Percentiles rank a stretch among this genome's conserved stretches.
Conservation (phyloP, 2,329 filamentous ascomycete genomes). For the Xylariaceae sp. region DNA sequence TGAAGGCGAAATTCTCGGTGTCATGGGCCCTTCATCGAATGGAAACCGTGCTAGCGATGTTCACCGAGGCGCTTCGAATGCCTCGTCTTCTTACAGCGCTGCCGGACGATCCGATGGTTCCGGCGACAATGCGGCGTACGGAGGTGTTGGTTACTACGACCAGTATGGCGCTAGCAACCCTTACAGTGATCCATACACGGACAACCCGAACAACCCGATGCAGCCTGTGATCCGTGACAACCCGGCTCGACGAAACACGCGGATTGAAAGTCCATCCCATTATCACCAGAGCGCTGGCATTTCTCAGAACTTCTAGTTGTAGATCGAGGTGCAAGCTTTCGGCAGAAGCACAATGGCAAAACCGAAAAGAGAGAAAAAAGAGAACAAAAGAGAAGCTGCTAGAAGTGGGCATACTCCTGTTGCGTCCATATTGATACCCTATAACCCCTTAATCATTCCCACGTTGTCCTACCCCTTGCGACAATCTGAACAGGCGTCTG, state of each 20-base stretch:
- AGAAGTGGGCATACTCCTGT: slow-evolving; percentile 2
- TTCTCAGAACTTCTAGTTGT: slow-evolving; percentile 81
- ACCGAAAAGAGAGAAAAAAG: background rate
- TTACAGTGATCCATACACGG: slow-evolving; percentile 54
- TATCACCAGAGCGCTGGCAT: slow-evolving; percentile 92
- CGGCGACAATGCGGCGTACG: slow-evolving; percentile 47
- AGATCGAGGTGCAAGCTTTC: background rate
- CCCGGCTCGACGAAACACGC: slow-evolving; percentile 82
- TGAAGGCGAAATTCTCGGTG: slow-evolving; percentile 80
- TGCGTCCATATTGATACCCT: slow-evolving; percentile 15
- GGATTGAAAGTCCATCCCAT: slow-evolving; percentile 85
- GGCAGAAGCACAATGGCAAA: background rate
- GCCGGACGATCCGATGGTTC: slow-evolving; percentile 68
- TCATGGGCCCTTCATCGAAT: slow-evolving; percentile 67
- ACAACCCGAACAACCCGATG: slow-evolving; percentile 39
- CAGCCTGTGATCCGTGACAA: slow-evolving; percentile 91
- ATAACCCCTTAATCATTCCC: slow-evolving; percentile 7
- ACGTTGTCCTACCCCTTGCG: background rate
- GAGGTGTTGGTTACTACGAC: slow-evolving; percentile 50
- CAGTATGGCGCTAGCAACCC: slow-evolving; percentile 55
- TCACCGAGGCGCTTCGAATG: slow-evolving; percentile 86
- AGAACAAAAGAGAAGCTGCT: background rate
- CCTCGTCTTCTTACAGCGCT: slow-evolving; percentile 90
- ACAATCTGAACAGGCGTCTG: background rate
- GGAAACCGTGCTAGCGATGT: slow-evolving; percentile 65